Base-by-base conservation (phyloP, 1,284 basidiomycete genomes). In the Cutaneotrichosporon sp. region DNA sequence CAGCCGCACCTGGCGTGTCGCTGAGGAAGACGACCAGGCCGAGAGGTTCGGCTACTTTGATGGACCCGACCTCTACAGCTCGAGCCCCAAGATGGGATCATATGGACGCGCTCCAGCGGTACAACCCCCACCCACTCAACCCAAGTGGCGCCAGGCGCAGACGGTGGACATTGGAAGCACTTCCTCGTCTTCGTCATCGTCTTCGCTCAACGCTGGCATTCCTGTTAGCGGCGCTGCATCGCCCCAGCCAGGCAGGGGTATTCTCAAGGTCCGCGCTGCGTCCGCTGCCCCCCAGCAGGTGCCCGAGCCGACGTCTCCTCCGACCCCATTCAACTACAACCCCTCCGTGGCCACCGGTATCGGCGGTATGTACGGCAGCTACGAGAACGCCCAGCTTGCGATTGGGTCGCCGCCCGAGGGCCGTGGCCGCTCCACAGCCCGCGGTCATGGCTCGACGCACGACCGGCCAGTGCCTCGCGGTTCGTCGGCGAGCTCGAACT, bases 41-140 rank as follows among this genome's bases (percentile, higher is more conserved):
- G 67, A 64, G 19, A 65, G 79, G 5, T 81, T 80, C 56, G 84
- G 85, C 62, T 83, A 84, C 68, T 84, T 84, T 64, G 80, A 76
- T 26, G 81, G 81, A 1, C 79, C 81, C 16, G 80, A 82, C 62
- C 71, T 82, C 11, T 49, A 51, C 5, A 49, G 49, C 16, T 31
- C 53, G 24, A 54, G 52, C 50, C 53, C 55, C 3, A 12, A 26
- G 4, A 26, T 26, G 6, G 16, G 47, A 38, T 31, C 58, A 12
- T 64, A 62, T 38, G 59, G 52, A n/a, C 55, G 61, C 17, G 41
- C 59, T 9, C 57, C 67, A 0, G 64, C 62, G 3, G 71, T 72
- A 41, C 62, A 60, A 37, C 57, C 61, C 33, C 61, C 69, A n/a
- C 71, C 71, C 16, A 52, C 61, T 8, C 70, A 71, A 52, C 65